Evolutionary conservation across 2,329 filamentous ascomycete species (phyloP), one percentile per base, ranked within the genome.

Genomic region (Scedosporium dehoogii): DNA sequence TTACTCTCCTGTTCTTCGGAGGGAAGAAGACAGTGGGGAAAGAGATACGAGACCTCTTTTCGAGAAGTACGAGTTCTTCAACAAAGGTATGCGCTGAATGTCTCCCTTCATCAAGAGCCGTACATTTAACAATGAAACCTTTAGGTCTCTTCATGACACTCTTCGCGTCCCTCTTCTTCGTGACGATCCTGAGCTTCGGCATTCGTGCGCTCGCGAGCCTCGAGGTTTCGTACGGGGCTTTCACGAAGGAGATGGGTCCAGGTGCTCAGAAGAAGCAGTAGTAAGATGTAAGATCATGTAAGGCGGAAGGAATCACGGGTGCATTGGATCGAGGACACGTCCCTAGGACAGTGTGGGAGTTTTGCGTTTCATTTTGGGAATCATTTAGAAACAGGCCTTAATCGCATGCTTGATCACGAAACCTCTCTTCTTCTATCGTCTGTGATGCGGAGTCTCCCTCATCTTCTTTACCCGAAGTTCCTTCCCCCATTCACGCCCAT

Each of bases 211-310:
- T 97, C 12, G 79, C 84, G 6, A 93, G 91, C 67, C 81, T 99
- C 18, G 82, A 97, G 73, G 91, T 97, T 33, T 90, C 91, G 1
- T 97, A 97, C 73, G 91, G 90, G 66, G 92, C 94, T 1, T 99
- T 97, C 72, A 93, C 96, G 73, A 97, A 96, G 80, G 93, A 97
- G 69, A 96, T 91, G 81, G 91, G 92, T 0, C 90, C 91, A n/a
- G 81, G 86, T 44, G 89, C 89, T 38, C 90, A 96, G 76, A 96
- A 92, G 85, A 96, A 91, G 79, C 72, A 75, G 65, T 68, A 61
- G 48, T 46, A 42, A 44, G 29, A 6, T 58, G 25, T 75, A 58
- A 41, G 25, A 38, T 33, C 33, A 58, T 38, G 16, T 16, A 41
- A 38, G 55, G 14, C 33, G 33, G 55, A 33, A 41, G 33, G 55